Base-by-base conservation (phyloP, 163 green algal species). In the Volvox carteri region DNA sequence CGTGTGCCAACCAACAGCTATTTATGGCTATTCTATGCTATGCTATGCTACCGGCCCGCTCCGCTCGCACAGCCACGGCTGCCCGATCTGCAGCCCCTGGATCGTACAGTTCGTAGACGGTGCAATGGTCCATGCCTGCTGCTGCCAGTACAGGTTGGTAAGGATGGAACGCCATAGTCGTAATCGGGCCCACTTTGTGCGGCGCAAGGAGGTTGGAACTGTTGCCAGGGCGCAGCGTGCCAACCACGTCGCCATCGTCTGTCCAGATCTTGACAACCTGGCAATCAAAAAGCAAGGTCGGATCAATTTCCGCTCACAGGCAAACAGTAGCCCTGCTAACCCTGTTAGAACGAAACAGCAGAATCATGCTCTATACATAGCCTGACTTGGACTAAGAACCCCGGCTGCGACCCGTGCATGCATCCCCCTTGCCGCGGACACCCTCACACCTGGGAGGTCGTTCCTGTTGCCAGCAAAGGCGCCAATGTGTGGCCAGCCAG, bases 81-180 rank as follows among this genome's bases (percentile, higher is more conserved):
- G 50, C 77, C 28, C 77, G 35, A 6, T 73, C 77, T 9, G 77
- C 35, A 0, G 77, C 77, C 0, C 77, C 35, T 1, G 84, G 84
- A 56, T 89, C 84, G 42, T 84, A 52, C 84, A 89, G 18, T 14
- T 89, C 84, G 84, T 89, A 89, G 33, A 89, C 72, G 30, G 84
- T 91, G 54, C 72, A 84, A 56, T 84, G 72, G 89, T 95, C 93
- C 3, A 39, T 65, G 42, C 92, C 93, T 11, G 95, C 97, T 18
- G 97, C 96, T 0, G 95, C 96, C 33, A 99, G 93, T 54, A 96
- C 85, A 1, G 96, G 93, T 70, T 95, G 93, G 93, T 97, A 98
- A 11, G 97, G 95, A 91, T 98, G 95, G 86, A 98, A 99, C 28
- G 93, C 93, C 83, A 99, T 94, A 80, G 91, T 94, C 28, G 87